Conservation (phyloP, 306 rosid genomes). For the Leucaena leucocephala region DNA sequence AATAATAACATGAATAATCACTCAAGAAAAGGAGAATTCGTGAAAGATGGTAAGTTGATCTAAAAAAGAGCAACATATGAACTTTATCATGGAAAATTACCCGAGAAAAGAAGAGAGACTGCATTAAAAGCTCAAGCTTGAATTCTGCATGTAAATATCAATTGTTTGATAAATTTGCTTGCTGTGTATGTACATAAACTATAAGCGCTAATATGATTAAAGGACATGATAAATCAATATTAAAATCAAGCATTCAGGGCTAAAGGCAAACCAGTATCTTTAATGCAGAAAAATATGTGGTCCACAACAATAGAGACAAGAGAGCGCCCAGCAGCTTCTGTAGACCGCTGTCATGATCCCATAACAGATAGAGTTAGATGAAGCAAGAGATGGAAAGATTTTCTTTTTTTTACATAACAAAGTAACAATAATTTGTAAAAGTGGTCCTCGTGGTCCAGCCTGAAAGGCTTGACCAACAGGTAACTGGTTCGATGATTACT, state of each 20-base stretch:
- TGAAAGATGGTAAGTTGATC: background rate
- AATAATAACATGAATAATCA: background rate
- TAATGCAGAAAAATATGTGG: constrained; percentile 91
- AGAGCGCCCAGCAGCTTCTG: constrained; percentile 87
- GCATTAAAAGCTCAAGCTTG: constrained; percentile 95
- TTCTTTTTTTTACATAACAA: constrained; percentile 12
- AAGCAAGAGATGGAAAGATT: constrained; percentile 23
- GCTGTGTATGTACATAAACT: constrained; percentile 5
- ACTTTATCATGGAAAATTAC: constrained; percentile 48
- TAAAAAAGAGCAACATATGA: background rate
- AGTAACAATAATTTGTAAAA: background rate
- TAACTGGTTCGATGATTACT: background rate
- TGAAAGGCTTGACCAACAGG: background rate
- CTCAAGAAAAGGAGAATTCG: constrained; percentile 5
- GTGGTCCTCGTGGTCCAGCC: background rate
- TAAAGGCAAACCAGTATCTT: constrained; percentile 76
- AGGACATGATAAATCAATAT: constrained; percentile 25
- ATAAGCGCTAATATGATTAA: constrained; percentile 3
- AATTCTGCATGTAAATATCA: constrained; percentile 72
- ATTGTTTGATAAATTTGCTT: constrained; percentile 37
- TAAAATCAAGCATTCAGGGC: constrained; percentile 6
- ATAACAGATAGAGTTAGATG: constrained; percentile 40
- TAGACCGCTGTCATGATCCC: constrained; percentile 64
- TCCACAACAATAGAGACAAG: constrained; percentile 83
- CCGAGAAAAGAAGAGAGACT: constrained; percentile 92